Conservation (phyloP, 768 basidiomycete species). For the Heimioporus sp. region DNA sequence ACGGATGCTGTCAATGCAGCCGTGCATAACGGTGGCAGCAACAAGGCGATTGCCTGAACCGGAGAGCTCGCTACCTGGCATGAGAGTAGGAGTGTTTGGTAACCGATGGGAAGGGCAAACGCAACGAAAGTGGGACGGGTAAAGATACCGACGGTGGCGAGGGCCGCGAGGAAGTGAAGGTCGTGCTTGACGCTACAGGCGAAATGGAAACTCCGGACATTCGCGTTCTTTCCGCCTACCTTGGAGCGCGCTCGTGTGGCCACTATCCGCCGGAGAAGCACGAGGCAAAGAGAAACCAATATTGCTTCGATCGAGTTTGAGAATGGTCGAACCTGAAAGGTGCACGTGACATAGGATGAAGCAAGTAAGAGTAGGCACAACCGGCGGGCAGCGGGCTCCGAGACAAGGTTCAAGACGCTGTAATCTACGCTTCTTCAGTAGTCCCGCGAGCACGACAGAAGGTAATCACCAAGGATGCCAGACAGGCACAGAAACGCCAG, state of each 20-base stretch:
- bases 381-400: conserved; percentile 15
- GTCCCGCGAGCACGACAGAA: background rate
- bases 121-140: conserved; percentile 36
- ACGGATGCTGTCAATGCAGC: conserved; percentile 10
- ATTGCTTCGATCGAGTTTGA: conserved; percentile 38
- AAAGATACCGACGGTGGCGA: conserved; percentile 31
- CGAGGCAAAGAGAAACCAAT: conserved; percentile 30
- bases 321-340: conserved; percentile 40
- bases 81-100: conserved; percentile 21
- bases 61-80: conserved; percentile 10
- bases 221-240: background rate
- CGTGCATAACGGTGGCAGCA: conserved; percentile 23
- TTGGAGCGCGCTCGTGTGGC: background rate
- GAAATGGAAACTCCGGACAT: background rate
- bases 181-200: conserved; percentile 7
- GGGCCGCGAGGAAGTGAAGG: conserved; percentile 24
- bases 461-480: conserved; percentile 30
- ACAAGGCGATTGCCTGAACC: background rate
- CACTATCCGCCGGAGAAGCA: conserved; percentile 20
- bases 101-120: conserved; percentile 32
- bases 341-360: conserved; percentile 36
- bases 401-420: conserved; percentile 21
- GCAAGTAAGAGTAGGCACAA: conserved; percentile 29
- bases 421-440: conserved; percentile 21
- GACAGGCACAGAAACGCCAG: conserved; percentile 31